A percentile compares a stretch with the other conserved stretches of the same genome.
These are phyloP conservation scores for Calendula officinalis DNA, from an alignment of 129 eudicot species.

Conservation along the genomic window DNA sequence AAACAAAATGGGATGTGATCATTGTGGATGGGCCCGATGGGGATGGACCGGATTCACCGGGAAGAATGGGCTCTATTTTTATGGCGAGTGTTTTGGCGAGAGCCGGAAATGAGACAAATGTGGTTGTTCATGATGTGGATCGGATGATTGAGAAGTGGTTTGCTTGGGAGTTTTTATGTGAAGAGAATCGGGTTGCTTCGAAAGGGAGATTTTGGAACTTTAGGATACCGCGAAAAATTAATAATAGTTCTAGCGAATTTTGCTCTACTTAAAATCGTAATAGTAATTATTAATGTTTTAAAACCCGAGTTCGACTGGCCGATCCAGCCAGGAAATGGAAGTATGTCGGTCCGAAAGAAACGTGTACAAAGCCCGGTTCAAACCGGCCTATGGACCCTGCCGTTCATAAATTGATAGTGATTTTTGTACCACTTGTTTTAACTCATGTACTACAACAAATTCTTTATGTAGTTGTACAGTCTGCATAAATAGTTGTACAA, in stretches of 20 bases:
- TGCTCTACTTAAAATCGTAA: conserved; percentile 30
- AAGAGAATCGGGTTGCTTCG: conserved; percentile 69
- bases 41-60: conserved; percentile 57
- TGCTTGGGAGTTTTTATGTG: conserved; percentile 87
- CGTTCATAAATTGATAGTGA: no score
- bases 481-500: no score
- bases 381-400: no score
- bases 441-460: no score
- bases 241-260: conserved; percentile 40
- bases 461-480: no score
- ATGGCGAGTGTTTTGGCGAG: conserved; percentile 72
- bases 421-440: no score
- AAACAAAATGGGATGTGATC: conserved; percentile 71
- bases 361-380: no score
- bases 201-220: conserved; percentile 90
- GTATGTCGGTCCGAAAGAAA: no score
- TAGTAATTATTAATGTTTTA: neutral
- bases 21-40: conserved; percentile 86
- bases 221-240: conserved; percentile 26
- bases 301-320: no score
- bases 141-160: conserved; percentile 87
- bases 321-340: no score
- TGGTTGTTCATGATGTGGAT: conserved; percentile 81
- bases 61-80: conserved; percentile 85
- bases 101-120: conserved; percentile 56